A percentile compares a stretch with the other conserved stretches of the same genome.
These are phyloP conservation scores for Cystofilobasidium bisporidii DNA, from an alignment of 768 basidiomycete species.

Conservation along the genomic window DNA sequence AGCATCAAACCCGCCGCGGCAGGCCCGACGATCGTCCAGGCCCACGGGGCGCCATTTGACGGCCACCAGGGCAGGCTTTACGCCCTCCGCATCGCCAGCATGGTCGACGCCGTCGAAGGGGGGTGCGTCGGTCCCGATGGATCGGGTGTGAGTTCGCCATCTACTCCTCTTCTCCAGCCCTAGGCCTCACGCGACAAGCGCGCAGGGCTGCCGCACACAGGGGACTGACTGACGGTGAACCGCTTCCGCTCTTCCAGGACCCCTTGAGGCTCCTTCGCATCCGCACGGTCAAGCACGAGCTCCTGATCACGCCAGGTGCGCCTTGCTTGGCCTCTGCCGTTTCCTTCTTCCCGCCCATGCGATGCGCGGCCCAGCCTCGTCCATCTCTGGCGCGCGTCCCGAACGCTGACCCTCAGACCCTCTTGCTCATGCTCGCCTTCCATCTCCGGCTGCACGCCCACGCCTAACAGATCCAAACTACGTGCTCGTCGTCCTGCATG, in stretches of 20 bases:
- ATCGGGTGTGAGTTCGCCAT: conserved; percentile 42
- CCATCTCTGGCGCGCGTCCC: too few species aligned
- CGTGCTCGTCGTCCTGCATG: conserved; percentile 52
- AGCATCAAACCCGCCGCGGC: not conserved
- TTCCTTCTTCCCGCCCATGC: too few species aligned
- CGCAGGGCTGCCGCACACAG: too few species aligned
- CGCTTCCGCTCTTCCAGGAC: conserved; percentile 54
- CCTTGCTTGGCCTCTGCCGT: not conserved
- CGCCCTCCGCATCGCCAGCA: conserved; percentile 42
- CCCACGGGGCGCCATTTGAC: conserved; percentile 43
- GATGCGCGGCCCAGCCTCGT: too few species aligned
- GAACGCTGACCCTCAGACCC: conserved; percentile 1
- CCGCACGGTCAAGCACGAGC: conserved; percentile 79
- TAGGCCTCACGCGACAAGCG: too few species aligned
- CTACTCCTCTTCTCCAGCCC: too few species aligned
- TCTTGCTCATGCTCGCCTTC: not conserved
- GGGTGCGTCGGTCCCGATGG: conserved; percentile 69
- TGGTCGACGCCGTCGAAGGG: conserved; percentile 67
- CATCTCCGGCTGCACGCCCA: not conserved
- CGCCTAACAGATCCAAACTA: conserved; percentile 58
- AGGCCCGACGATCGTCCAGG: conserved; percentile 54
- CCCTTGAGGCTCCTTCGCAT: conserved; percentile 80
- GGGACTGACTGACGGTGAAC: too few species aligned
- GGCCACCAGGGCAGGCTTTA: conserved; percentile 37
- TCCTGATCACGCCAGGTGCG: conserved; percentile 89